Base-by-base conservation (phyloP, 768 basidiomycete genomes). In the Hirschioporus abietinus region DNA sequence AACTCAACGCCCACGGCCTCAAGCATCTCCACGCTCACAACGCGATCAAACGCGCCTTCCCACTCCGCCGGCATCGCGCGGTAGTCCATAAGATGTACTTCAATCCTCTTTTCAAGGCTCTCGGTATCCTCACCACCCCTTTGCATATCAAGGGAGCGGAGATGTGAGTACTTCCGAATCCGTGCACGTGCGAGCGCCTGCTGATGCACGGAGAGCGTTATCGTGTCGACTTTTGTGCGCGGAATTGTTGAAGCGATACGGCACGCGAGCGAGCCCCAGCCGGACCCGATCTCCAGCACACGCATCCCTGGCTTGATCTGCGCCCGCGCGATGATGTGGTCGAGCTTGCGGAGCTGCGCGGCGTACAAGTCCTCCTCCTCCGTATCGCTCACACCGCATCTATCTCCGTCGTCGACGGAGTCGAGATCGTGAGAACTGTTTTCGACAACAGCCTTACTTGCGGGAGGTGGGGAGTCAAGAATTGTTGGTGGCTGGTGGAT, bases 21-120 rank as follows among this genome's bases (percentile, higher is more conserved):
- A 5, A 92, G 84, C 90, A 92, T 91, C 78, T 91, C 90, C 62
- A 91, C 79, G 68, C 89, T 90, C 27, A 92, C 81, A 23, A 92
- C 80, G 9, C 90, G 75, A 70, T 92, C 88, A 71, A 92, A 93
- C 7, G 76, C 70, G 23, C 83, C 83, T 69, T 83, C 77, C 90
- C 89, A 92, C 30, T 85, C 83, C 1, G 74, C 65, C 0, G 88
- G 88, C 80, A 90, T 83, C 57, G 80, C 77, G 25, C 90, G 76
- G 72, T 91, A 93, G 70, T 91, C 91, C 84, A 92, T 84, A n/a
- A 90, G 74, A 76, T 91, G 89, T 1, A 91, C 88, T 15, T 75
- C 79, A 61, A 92, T 83, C 24, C 83, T 78, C 10, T 80, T 80
- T 35, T 79, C 74, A 12, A 77, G 64, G 12, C 77, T 78, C n/a